These are phyloP conservation scores for Mytilinidion resinicola DNA, from an alignment of 495 filamentous ascomycete species.

Conservation along the genomic window DNA sequence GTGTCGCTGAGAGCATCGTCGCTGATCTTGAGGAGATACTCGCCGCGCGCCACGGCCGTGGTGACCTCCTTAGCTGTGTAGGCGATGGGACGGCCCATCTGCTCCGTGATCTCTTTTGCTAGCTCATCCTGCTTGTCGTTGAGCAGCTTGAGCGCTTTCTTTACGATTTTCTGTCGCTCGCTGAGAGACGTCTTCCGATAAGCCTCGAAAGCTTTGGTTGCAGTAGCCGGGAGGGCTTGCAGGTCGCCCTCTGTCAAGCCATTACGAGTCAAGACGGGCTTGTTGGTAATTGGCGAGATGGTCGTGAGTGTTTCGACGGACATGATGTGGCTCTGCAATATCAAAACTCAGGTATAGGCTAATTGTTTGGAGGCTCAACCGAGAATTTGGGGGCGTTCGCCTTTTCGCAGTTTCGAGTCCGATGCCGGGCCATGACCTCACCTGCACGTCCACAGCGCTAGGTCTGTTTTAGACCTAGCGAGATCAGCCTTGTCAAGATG, in stretches of 20 bases:
- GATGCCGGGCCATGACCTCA: no score
- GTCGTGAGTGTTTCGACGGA: constrained; percentile 76
- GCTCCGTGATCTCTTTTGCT: constrained; percentile 77
- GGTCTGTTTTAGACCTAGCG: no score
- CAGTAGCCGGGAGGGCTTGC: constrained; percentile 54
- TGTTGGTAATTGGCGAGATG: constrained; percentile 80
- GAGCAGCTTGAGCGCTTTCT: constrained; percentile 64
- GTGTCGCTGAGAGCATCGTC: constrained; percentile 65
- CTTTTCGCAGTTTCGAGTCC: no score
- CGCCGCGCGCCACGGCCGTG: constrained; percentile 72
- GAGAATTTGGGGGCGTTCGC: no score
- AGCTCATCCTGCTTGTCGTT: constrained; percentile 66
- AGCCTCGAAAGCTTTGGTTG: constrained; percentile 63
- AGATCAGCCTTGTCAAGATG: no score
- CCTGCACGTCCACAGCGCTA: no score
- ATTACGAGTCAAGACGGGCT: constrained; percentile 66
- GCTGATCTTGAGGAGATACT: constrained; percentile 77
- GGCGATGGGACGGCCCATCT: constrained; percentile 89
- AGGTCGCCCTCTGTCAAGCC: constrained; percentile 63
- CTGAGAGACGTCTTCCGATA: constrained; percentile 59
- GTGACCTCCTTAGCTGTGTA: constrained; percentile 74
- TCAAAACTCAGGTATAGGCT: background rate
- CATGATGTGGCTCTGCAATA: constrained; percentile 46
- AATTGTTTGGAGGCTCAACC: background rate
- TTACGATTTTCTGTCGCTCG: constrained; percentile 68